Evolutionary conservation across 2,329 filamentous ascomycete species (phyloP).

Genomic region (Hypoxylon sp.): DNA sequence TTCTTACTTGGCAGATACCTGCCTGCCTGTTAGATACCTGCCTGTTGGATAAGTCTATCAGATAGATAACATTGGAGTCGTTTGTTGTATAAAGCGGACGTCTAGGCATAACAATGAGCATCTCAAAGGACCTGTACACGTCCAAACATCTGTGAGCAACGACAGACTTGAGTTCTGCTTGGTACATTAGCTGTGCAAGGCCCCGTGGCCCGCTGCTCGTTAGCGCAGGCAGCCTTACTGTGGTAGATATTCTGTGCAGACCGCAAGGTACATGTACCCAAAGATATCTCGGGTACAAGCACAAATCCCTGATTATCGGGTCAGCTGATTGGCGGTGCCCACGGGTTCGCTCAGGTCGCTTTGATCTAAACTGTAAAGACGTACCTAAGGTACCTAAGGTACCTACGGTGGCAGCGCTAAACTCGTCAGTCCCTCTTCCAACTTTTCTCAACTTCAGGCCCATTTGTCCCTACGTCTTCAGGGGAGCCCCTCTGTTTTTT

Average conservation of each 20-base stretch:
- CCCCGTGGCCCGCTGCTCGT: background rate
- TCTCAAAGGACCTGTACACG: no score
- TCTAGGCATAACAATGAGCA: no score
- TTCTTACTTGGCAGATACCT: conserved; percentile 22
- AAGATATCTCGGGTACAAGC: conserved; percentile 20
- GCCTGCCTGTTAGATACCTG: background rate
- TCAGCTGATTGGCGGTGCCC: conserved; percentile 41
- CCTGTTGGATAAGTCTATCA: background rate
- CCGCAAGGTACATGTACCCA: no score
- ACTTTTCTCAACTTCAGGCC: background rate
- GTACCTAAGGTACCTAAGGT: no score
- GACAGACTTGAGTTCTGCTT: background rate
- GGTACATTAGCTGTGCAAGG: background rate
- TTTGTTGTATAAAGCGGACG: no score
- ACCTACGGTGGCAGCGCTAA: conserved; percentile 41
- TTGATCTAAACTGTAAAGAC: no score
- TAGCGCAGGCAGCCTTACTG: background rate
- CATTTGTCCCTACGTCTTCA: conserved; percentile 14
- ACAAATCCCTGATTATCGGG: no score
- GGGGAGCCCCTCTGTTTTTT: conserved; percentile 29
- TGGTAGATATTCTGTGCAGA: no score
- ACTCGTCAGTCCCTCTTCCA: conserved; percentile 31
- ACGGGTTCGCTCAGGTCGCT: conserved; percentile 4
- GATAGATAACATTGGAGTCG: background rate
- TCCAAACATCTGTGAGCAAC: background rate